Evolutionary conservation across 2,329 filamentous ascomycete genomes (phyloP).

Genomic region (Scedosporium minutisporum): DNA sequence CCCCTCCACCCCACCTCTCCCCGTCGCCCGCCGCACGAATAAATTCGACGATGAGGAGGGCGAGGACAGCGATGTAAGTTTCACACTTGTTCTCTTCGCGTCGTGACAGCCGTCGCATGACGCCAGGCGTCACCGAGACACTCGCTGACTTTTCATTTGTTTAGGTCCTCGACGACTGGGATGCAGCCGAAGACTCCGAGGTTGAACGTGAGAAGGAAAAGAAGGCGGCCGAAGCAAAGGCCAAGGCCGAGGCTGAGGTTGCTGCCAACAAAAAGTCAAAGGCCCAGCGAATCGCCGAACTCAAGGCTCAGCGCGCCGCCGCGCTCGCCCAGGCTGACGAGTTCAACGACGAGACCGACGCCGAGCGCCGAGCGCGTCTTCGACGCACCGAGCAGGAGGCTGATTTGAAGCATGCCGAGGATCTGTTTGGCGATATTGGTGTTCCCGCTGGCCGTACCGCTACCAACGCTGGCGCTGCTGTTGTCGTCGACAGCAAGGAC

Average conservation of each 20-base stretch:
- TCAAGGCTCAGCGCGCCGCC: constrained; percentile 51
- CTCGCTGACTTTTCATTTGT: neutral
- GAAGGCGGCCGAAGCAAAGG: constrained; percentile 77
- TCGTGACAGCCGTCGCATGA: constrained; percentile 1
- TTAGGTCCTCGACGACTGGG: constrained; percentile 91
- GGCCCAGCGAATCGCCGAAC: constrained; percentile 70
- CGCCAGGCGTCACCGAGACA: neutral
- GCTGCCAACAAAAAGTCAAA: constrained; percentile 88
- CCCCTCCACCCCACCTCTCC: constrained; percentile 22
- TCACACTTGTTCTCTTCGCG: neutral
- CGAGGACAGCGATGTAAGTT: constrained; percentile 64
- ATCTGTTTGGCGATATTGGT: constrained; percentile 74
- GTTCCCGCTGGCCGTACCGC: constrained; percentile 57
- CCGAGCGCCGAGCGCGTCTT: constrained; percentile 63
- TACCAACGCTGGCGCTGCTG: constrained; percentile 52
- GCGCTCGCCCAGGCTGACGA: constrained; percentile 42
- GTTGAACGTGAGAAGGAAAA: constrained; percentile 91
- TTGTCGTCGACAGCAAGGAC: constrained; percentile 62
- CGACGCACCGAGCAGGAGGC: constrained; percentile 75
- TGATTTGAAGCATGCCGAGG: constrained; percentile 81
- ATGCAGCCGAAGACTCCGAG: constrained; percentile 92
- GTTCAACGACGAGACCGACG: constrained; percentile 57
- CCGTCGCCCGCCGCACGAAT: constrained; percentile 30
- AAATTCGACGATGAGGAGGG: constrained; percentile 90
- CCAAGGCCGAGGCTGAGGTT: constrained; percentile 79